Evolutionary conservation across 495 filamentous ascomycete species (phyloP), one percentile per base, ranked within the genome.

Genomic region (Aspergillus indologenus): DNA sequence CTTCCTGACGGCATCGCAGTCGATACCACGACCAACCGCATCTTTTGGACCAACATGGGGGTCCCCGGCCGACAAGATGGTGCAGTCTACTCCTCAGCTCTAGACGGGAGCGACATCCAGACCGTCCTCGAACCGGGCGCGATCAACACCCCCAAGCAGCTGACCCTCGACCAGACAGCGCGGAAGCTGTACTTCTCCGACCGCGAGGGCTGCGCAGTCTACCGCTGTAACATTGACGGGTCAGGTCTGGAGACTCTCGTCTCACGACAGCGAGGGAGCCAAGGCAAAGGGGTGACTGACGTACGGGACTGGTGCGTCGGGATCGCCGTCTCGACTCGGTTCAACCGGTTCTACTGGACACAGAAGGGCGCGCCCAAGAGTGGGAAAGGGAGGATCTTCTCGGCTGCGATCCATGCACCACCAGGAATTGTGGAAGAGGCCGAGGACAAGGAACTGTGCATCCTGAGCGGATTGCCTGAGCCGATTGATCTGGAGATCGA

Each of bases 21-120:
- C n/a, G 70, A 70, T 40, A 47, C 61, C 1, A 31, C 49, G 15
- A 71, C 50, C 1, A 62, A 68, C 22, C 67, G 70, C 11, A 67
- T 85, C 17, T 81, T 79, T 66, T 83, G 80, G 80, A 80, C 78
- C 24, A 71, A 65, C 59, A 83, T 83, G 80, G 80, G 81, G 9
- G 42, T 64, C 29, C 70, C 72, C 7, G 68, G 66, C 11, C 65
- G 69, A 45, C 62, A 69, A 18, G 77, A 81, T 58, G 80, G 81
- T 1, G 54, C 64, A 1, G 68, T 84, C 0, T 63, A 71, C 45
- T 76, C 72, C 12, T 64, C 69, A 54, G 72, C 75, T 22, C 58
- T 78, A 7, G 72, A 79, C 53, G 74, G 74, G 12, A 71, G 53
- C 17, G 69, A 74, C 46, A 58, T 72, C 47, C 54, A 69, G 29